Percentiles rank a stretch among this genome's conserved stretches.
phyloP scores from a whole-genome alignment of 2,329 filamentous ascomycete genomes.

The Rutstroemia sp. region DNA sequence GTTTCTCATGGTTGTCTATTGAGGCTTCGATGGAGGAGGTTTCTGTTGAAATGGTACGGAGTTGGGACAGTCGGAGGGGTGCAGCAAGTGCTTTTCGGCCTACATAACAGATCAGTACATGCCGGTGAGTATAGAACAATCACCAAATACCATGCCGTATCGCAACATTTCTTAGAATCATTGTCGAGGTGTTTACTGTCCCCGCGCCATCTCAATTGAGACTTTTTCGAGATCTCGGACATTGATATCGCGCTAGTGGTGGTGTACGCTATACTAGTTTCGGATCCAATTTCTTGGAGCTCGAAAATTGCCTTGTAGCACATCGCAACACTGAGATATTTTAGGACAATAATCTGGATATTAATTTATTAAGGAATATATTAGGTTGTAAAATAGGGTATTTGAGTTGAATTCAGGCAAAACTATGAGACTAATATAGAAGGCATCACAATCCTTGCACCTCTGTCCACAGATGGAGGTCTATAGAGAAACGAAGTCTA shows the following conservation, averaged over 20 bases:
- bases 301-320: neutral
- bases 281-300: neutral
- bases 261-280: constrained; percentile 11
- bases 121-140: neutral
- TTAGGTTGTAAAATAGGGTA: neutral
- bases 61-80: constrained; percentile 32
- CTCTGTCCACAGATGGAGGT: constrained; percentile 2
- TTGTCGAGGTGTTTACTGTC: constrained; percentile 30
- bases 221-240: constrained; percentile 24
- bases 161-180: constrained; percentile 49
- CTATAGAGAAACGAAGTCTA: constrained; percentile 12
- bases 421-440: constrained; percentile 7
- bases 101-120: constrained; percentile 29
- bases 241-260: constrained; percentile 15
- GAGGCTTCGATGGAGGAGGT: constrained; percentile 13
- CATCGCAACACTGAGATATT: neutral
- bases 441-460: constrained; percentile 7
- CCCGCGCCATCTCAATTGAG: constrained; percentile 3
- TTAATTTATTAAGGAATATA: neutral
- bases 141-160: constrained; percentile 46
- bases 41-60: constrained; percentile 34
- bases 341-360: neutral
- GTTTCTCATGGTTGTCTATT: constrained; percentile 8
- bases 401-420: constrained; percentile 9
- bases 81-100: constrained; percentile 47